Percentiles rank a stretch among this genome's conserved stretches.
These are phyloP conservation scores for Hypoxylon perforatum DNA, from an alignment of 495 filamentous ascomycete species.

Conservation along the genomic window DNA sequence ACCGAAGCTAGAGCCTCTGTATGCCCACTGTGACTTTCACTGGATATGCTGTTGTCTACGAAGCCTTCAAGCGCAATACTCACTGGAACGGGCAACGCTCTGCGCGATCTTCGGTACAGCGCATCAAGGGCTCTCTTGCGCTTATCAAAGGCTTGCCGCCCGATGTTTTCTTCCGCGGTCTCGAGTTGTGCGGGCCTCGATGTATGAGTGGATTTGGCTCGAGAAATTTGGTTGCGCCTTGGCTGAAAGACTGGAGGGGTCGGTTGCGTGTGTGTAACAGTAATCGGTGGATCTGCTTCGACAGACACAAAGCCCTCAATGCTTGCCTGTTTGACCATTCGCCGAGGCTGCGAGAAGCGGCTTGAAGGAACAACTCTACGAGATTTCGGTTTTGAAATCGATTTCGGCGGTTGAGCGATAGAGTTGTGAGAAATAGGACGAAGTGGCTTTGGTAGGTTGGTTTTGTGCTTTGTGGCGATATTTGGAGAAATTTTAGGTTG, in stretches of 20 bases:
- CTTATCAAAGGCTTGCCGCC: constrained; percentile 46
- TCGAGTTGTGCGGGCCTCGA: constrained; percentile 63
- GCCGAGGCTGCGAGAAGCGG: constrained; percentile 36
- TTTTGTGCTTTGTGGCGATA: neutral
- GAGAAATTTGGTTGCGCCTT: constrained; percentile 11
- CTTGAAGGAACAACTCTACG: constrained; percentile 16
- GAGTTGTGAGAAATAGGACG: constrained; percentile 48
- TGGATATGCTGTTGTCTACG: constrained; percentile 34
- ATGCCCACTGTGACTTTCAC: constrained; percentile 23
- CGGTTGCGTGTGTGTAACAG: constrained; percentile 9
- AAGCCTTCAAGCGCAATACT: constrained; percentile 41
- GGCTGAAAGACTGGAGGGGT: constrained; percentile 18
- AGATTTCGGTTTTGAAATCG: constrained; percentile 18
- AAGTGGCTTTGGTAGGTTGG: constrained; percentile 40
- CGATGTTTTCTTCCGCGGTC: constrained; percentile 42
- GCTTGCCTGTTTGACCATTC: constrained; percentile 47
- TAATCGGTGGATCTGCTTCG: constrained; percentile 12
- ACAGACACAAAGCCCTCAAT: constrained; percentile 49
- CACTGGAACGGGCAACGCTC: constrained; percentile 30
- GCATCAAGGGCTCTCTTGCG: constrained; percentile 61
- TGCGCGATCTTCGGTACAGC: constrained; percentile 56
- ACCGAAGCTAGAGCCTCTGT: constrained; percentile 39
- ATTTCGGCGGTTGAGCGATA: constrained; percentile 26
- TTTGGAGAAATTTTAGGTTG: constrained; percentile 51
- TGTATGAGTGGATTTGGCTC: constrained; percentile 19